These are phyloP conservation scores for Fusarium burgessii DNA, from an alignment of 2,329 filamentous ascomycete genomes.

Conservation along the genomic window DNA sequence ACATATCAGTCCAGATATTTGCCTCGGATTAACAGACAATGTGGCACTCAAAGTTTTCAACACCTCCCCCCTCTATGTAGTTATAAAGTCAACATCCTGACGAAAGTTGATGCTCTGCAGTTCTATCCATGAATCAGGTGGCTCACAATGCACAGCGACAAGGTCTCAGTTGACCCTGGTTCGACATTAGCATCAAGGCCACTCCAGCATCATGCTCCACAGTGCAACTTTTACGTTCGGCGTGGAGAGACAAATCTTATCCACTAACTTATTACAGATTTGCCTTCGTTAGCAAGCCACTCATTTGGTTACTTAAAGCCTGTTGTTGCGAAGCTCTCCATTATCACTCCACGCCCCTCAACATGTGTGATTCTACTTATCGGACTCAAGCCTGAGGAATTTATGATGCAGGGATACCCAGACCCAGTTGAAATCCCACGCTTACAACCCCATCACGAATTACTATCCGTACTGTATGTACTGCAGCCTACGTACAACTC, in stretches of 20 bases:
- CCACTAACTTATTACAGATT: conserved; percentile 33
- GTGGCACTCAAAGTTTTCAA: conserved; percentile 2
- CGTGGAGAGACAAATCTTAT: conserved; percentile 32
- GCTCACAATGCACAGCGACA: conserved; percentile 9
- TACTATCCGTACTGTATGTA: not conserved
- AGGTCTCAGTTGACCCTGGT: conserved; percentile 15
- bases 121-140: conserved; percentile 14
- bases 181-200: conserved; percentile 6
- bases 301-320: conserved; percentile 5
- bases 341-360: conserved; percentile 25
- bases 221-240: conserved; percentile 27
- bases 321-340: conserved; percentile 13
- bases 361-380: conserved; percentile 14
- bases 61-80: conserved; percentile 8
- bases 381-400: conserved; percentile 30
- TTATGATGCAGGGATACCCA: conserved; percentile 35
- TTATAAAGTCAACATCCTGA: conserved; percentile 14
- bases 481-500: conserved; percentile 9
- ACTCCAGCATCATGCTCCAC: conserved; percentile 17
- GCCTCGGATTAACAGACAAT: conserved; percentile 8
- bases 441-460: conserved; percentile 26
- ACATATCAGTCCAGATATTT: conserved; percentile 17
- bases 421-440: conserved; percentile 24
- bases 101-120: conserved; percentile 5
- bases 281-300: conserved; percentile 41